Evolutionary conservation across 2,329 filamentous ascomycete genomes (phyloP), one percentile per base, ranked within the genome.

Genomic region (Leptographium wingfieldii): DNA sequence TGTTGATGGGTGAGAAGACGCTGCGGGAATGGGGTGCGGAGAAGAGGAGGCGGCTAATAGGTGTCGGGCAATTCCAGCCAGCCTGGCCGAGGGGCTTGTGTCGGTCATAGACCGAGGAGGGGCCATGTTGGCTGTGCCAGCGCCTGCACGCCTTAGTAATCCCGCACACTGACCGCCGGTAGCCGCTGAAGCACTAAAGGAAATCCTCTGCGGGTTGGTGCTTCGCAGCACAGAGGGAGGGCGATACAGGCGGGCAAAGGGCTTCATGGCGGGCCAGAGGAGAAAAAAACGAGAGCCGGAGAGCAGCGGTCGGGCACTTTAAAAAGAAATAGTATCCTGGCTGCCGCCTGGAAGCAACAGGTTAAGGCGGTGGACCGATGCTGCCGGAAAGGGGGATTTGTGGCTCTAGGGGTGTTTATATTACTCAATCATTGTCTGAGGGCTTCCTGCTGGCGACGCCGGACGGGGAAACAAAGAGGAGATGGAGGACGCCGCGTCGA

Each of bases 1-100:
- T n/a, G 56, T 43, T 6, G 40, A 58, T 22, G 54, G 31, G n/a
- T 52, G 46, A 29, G 57, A 40, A 52, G 35, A 55, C 12, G 65
- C 11, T 67, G 66, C 43, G 55, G 58, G 3, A 70, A 70, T 46
- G 71, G 63, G 40, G 59, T n/a, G 62, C 65, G 66, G 40, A 66
- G 65, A 71, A 63, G 43, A 60, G 27, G 62, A 65, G 66, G 48
- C 67, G 65, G 60, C 63, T 31, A 59, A 48, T 54, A 66, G 66
- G 58, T 68, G 70, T 59, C 65, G 63, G 58, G 69, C 68, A 64
- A 67, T 67, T 61, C 65, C 64, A 33, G 68, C 65, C 48, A 69
- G 63, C 38, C 69, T 65, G 59, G 67, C 66, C 55, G 68, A 65
- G 62, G 63, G 60, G 64, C 56, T 61, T 38, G 48, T 54, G n/a